Percentiles rank a stretch among this genome's conserved stretches.
phyloP scores from a whole-genome alignment of 192 early-diverging fungal species.

The Coemansia umbellata region DNA sequence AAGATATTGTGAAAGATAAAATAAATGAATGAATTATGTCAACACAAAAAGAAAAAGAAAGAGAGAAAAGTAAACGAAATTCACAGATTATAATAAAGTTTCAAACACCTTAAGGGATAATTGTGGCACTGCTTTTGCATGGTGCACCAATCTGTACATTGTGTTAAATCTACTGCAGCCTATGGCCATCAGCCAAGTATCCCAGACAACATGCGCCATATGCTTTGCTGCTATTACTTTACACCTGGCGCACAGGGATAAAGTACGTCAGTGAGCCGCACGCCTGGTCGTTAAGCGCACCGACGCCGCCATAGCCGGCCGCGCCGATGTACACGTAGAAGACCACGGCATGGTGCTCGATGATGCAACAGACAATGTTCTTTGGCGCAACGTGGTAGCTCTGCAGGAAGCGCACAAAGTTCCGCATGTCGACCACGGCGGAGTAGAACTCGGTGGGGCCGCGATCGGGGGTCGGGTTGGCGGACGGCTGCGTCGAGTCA shows the following conservation, averaged over 20 bases:
- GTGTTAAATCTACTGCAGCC: no score
- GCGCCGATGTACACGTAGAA: constrained; percentile 52
- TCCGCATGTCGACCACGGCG: constrained; percentile 64
- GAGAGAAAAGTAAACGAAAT: not conserved
- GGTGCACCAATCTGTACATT: no score
- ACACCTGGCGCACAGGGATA: constrained; percentile 42
- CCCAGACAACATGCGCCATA: no score
- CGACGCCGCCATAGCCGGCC: constrained; percentile 22
- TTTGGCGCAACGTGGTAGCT: constrained; percentile 72
- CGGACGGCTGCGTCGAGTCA: constrained; percentile 47
- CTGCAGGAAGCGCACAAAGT: constrained; percentile 75
- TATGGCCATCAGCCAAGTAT: no score
- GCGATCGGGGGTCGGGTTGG: constrained; percentile 20
- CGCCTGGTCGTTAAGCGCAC: constrained; percentile 29
- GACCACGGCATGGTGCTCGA: constrained; percentile 47
- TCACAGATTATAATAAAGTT: not conserved
- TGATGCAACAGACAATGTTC: constrained; percentile 68
- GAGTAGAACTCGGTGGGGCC: constrained; percentile 55
- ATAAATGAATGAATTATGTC: not conserved
- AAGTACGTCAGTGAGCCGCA: constrained; percentile 49
- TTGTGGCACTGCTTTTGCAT: no score
- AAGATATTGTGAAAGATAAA: constrained; percentile 1
- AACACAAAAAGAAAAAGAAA: constrained; percentile 3
- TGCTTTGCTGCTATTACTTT: no score
- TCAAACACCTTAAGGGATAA: not conserved